Evolutionary conservation across 345 rosid genomes (phyloP).

Genomic region (Boechera divaricarpa): DNA sequence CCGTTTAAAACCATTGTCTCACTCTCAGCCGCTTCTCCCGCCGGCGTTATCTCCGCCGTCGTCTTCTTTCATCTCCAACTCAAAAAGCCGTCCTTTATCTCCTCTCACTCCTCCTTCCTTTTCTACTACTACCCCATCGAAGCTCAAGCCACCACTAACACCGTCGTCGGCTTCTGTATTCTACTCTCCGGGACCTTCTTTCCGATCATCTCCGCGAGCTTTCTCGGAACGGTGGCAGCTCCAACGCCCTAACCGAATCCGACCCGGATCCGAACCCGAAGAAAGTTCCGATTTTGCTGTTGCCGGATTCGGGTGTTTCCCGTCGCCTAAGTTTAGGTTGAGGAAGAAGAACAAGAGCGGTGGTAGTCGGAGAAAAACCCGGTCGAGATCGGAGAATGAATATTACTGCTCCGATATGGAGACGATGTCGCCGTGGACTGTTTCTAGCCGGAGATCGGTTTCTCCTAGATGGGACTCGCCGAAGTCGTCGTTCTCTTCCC

Average conservation of each 20-base stretch:
- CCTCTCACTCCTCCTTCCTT: slow-evolving; percentile 39
- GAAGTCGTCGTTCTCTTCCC: slow-evolving; percentile 67
- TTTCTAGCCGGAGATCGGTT: slow-evolving; percentile 63
- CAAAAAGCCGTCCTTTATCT: slow-evolving; percentile 42
- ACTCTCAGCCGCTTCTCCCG: slow-evolving; percentile 41
- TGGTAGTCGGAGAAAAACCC: slow-evolving; percentile 28
- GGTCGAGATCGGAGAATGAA: slow-evolving; percentile 43
- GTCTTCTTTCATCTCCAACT: slow-evolving; percentile 38
- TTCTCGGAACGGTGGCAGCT: slow-evolving; percentile 64
- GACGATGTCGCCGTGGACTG: slow-evolving; percentile 57
- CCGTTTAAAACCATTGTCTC: slow-evolving; percentile 44
- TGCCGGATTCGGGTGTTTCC: slow-evolving; percentile 71
- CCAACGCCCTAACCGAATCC: slow-evolving; percentile 49
- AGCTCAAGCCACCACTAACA: slow-evolving; percentile 77
- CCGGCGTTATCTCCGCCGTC: slow-evolving; percentile 45
- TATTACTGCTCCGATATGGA: slow-evolving; percentile 56
- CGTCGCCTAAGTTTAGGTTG: slow-evolving; percentile 53
- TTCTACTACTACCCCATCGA: slow-evolving; percentile 43
- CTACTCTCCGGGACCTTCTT: slow-evolving; percentile 57
- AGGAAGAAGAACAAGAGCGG: slow-evolving; percentile 53
- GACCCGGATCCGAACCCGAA: slow-evolving; percentile 49
- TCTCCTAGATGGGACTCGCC: slow-evolving; percentile 64
- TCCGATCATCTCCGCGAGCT: slow-evolving; percentile 64
- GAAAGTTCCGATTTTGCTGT: slow-evolving; percentile 4
- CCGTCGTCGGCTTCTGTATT: slow-evolving; percentile 55